Percentiles rank a stretch among this genome's conserved stretches.
Conservation (phyloP, 148 eudicot species). For the Rhododendron henanense region DNA sequence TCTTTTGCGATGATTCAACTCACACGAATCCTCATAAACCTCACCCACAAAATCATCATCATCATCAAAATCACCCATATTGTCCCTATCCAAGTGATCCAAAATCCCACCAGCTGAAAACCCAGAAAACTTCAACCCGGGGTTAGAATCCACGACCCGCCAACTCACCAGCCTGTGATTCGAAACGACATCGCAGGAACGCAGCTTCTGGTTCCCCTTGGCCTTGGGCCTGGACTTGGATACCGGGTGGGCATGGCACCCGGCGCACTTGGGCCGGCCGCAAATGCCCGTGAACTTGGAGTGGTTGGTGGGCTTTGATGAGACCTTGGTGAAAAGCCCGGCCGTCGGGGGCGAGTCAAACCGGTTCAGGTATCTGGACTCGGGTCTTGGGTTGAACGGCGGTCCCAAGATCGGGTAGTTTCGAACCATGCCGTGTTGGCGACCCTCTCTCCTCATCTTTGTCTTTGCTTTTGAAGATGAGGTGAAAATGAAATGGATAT, state of each 20-base stretch:
- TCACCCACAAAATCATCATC: constrained; percentile 9
- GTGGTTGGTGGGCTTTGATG: constrained; percentile 70
- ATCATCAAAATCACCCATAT: neutral
- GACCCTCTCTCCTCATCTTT: constrained; percentile 71
- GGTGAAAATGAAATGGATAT: neutral
- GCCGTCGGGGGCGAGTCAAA: constrained; percentile 43
- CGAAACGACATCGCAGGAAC: constrained; percentile 14
- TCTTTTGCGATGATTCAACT: too few relatives aligned
- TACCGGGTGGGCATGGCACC: constrained; percentile 47
- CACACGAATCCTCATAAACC: constrained; percentile 1
- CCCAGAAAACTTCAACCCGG: constrained; percentile 28
- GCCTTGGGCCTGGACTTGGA: constrained; percentile 53
- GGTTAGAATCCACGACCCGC: constrained; percentile 24
- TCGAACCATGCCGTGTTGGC: constrained; percentile 65
- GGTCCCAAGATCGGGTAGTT: constrained; percentile 28
- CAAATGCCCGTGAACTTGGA: constrained; percentile 80
- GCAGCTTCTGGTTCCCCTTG: constrained; percentile 48
- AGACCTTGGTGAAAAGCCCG: constrained; percentile 56
- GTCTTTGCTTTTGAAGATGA: constrained; percentile 1
- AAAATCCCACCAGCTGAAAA: constrained; percentile 43
- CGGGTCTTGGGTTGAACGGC: constrained; percentile 22
- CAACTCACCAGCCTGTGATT: constrained; percentile 23
- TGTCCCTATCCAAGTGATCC: constrained; percentile 23
- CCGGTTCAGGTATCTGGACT: constrained; percentile 20
- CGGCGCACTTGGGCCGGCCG: constrained; percentile 32